Evolutionary conservation across 805 yeast genomes (phyloP).

Genomic region (Saccharomycopsis guyanensis): DNA sequence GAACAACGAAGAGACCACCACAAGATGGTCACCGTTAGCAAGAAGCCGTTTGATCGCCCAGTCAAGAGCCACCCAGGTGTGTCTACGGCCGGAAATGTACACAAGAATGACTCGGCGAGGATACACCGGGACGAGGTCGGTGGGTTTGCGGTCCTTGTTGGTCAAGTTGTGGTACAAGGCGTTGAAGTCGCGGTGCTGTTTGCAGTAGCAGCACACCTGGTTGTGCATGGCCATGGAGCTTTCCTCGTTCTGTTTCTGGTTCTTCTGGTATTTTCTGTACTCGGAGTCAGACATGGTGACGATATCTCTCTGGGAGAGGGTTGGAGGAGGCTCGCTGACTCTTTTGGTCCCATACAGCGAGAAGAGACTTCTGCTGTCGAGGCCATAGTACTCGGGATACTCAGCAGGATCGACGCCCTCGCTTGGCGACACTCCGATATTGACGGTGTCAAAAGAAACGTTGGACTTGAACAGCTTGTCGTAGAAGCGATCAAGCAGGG

Average conservation of each 20-base stretch:
- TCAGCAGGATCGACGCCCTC: constrained; percentile 16
- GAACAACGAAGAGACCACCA: constrained; percentile 48
- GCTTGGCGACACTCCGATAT: constrained; percentile 24
- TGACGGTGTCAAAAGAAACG: constrained; percentile 50
- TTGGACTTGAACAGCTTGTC: constrained; percentile 26
- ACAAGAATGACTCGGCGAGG: constrained; percentile 52
- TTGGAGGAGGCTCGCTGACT: constrained; percentile 2
- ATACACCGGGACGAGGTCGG: constrained; percentile 30
- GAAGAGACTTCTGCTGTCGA: background rate
- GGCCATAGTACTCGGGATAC: constrained; percentile 17
- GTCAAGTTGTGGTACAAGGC: constrained; percentile 34
- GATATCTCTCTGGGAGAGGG: background rate
- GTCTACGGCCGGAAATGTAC: constrained; percentile 62
- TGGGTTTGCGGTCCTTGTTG: constrained; percentile 23
- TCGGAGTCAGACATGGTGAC: constrained; percentile 7
- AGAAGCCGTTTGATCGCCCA: constrained; percentile 51
- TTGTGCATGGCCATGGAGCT: constrained; percentile 19
- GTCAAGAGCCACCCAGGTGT: constrained; percentile 79
- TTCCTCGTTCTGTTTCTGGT: constrained; percentile 2
- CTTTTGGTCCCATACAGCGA: constrained; percentile 4
- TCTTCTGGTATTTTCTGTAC: constrained; percentile 8
- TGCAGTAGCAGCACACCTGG: constrained; percentile 28
- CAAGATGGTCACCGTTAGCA: constrained; percentile 59
- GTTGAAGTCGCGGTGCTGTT: constrained; percentile 41
- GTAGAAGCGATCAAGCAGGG: constrained; percentile 7